Conservation (phyloP, 306 rosid species). For the Castanea sativa region DNA sequence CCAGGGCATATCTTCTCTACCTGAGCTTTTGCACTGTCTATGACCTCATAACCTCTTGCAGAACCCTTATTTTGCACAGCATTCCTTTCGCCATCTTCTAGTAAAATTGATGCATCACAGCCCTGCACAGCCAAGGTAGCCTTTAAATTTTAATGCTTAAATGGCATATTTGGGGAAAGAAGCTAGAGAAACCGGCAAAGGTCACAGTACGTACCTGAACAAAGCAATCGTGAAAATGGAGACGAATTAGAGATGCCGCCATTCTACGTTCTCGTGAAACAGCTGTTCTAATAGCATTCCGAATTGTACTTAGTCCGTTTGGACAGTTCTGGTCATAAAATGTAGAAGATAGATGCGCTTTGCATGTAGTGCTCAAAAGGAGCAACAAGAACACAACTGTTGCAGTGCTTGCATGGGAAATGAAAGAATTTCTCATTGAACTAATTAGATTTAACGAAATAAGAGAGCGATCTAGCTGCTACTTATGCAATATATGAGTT, state of each 20-base stretch:
- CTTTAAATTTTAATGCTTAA: too few species aligned
- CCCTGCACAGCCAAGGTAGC: conserved; percentile 26
- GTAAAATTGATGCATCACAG: conserved; percentile 55
- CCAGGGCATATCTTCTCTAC: conserved; percentile 61
- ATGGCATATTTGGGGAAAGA: too few species aligned
- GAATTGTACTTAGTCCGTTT: conserved; percentile 44
- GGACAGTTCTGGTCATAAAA: conserved; percentile 56
- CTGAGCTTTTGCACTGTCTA: conserved; percentile 49
- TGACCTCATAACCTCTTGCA: conserved; percentile 39
- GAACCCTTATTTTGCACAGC: conserved; percentile 31
- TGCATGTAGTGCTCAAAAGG: conserved; percentile 16
- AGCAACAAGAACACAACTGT: conserved; percentile 8
- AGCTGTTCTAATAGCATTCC: conserved; percentile 29
- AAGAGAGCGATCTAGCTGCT: too few species aligned
- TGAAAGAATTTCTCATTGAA: too few species aligned
- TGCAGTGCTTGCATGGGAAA: too few species aligned
- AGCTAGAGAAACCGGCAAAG: too few species aligned
- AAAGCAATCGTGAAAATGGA: conserved; percentile 51
- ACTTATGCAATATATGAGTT: too few species aligned
- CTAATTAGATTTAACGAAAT: too few species aligned
- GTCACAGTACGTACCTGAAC: conserved; percentile 21
- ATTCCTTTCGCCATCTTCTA: conserved; percentile 41
- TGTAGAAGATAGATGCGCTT: conserved; percentile 45
- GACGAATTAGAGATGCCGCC: conserved; percentile 53
- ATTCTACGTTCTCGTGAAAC: conserved; percentile 44